These are phyloP conservation scores for Onygena corvina DNA, from an alignment of 2,329 filamentous ascomycete genomes.

Conservation along the genomic window DNA sequence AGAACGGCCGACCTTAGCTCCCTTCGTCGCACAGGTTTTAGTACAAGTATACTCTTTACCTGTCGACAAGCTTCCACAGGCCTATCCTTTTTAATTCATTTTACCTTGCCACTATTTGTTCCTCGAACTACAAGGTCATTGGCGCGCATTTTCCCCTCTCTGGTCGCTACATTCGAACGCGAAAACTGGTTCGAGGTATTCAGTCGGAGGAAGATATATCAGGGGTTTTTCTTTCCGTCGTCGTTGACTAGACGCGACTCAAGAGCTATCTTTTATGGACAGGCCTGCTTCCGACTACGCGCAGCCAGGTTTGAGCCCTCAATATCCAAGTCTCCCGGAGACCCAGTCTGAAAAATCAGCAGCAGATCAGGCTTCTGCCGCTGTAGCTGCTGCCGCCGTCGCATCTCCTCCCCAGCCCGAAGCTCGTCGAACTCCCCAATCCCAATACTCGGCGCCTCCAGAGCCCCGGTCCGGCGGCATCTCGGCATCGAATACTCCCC, in stretches of 20 bases:
- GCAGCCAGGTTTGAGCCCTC: constrained; percentile 71
- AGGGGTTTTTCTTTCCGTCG: constrained; percentile 6
- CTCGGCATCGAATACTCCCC: constrained; percentile 68
- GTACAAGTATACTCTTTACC: neutral
- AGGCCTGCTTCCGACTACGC: constrained; percentile 60
- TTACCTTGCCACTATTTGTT: neutral
- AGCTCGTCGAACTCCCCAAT: constrained; percentile 27
- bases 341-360: constrained; percentile 69
- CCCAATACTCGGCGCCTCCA: constrained; percentile 67
- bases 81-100: neutral
- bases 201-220: constrained; percentile 10
- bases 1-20: neutral
- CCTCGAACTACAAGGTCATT: neutral
- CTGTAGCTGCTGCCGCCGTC: constrained; percentile 37
- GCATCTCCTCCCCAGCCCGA: constrained; percentile 25
- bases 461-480: constrained; percentile 64
- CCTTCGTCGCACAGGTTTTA: neutral
- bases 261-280: constrained; percentile 35
- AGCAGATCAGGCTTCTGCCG: constrained; percentile 89
- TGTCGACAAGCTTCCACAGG: constrained; percentile 3
- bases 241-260: constrained; percentile 10
- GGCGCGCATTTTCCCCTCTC: neutral
- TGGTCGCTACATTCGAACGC: neutral
- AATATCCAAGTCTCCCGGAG: constrained; percentile 42
- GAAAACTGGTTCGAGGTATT: constrained; percentile 4